Evolutionary conservation across 2,329 filamentous ascomycete species (phyloP).

Genomic region (Calonectria montana): DNA sequence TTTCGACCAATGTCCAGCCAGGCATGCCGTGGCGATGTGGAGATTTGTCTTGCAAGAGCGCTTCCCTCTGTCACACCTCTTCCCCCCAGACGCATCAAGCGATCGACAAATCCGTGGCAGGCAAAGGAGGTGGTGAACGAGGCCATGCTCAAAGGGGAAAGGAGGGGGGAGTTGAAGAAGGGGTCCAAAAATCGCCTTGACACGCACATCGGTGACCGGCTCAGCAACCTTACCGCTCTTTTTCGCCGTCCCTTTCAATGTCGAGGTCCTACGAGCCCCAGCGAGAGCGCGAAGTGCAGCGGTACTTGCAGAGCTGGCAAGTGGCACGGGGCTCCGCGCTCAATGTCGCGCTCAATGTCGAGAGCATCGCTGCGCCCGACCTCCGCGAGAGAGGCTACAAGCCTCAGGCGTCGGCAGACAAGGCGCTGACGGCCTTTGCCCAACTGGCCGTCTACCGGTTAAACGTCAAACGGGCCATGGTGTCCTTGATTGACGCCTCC

Average conservation of each 20-base stretch:
- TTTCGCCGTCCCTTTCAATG: conserved; percentile 27
- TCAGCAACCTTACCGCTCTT: not conserved
- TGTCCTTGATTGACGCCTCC: conserved; percentile 59
- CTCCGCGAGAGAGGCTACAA: conserved; percentile 45
- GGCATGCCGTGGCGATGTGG: not conserved
- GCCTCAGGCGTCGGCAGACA: conserved; percentile 48
- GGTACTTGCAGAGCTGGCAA: conserved; percentile 47
- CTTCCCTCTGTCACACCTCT: too few relatives aligned
- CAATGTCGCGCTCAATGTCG: conserved; percentile 46
- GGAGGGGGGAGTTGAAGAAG: not conserved
- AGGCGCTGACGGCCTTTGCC: conserved; percentile 57
- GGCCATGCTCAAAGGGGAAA: not conserved
- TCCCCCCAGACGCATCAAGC: not conserved
- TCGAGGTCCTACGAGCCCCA: conserved; percentile 42
- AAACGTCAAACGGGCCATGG: conserved; percentile 60
- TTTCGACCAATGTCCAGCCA: not conserved
- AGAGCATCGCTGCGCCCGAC: conserved; percentile 43
- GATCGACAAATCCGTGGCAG: not conserved
- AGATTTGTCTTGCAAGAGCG: not conserved
- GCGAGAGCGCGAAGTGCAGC: conserved; percentile 48
- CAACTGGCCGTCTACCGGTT: conserved; percentile 63
- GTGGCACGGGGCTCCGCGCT: conserved; percentile 46
- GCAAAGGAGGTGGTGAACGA: not conserved
- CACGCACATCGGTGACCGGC: not conserved
- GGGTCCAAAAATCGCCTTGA: not conserved